Evolutionary conservation across 1,284 basidiomycete genomes (phyloP), one percentile per base, ranked within the genome.

Genomic region (Trichosporon coremiiforme): DNA sequence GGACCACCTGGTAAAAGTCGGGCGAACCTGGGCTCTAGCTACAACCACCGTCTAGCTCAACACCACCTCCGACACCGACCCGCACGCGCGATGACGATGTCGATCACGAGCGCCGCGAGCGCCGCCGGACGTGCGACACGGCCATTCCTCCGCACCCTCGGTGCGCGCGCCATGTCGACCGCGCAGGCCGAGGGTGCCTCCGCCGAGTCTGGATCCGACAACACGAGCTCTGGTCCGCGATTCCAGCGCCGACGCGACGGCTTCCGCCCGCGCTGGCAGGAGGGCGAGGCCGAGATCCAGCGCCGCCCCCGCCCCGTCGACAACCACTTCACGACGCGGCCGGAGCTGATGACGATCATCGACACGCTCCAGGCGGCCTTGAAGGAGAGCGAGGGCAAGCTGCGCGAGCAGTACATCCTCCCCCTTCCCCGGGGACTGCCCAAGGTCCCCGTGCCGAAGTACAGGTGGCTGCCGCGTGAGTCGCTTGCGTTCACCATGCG

Each of bases 241-340:
- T 35, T 35, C 33, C 33, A 35, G 33, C 36, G 36, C 13, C 36
- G 36, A 10, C 36, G 36, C 3, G 36, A 10, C 36, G 36, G 36
- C 36, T 38, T 38, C 36, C 36, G 36, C 36, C 36, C 36, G 36
- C 36, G 36, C 36, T 38, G 36, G 36, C 36, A 38, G 36, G 36
- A 38, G 10, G 13, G 2, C n/a, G 41, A 13, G 31, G 22, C 31
- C 36, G 41, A 45, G 33, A 3, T 8, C 25, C 22, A 47, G 29
- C 70, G 70, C 17, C 80, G 74, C 4, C 75, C 74, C 66, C 83
- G 81, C 70, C 86, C 86, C 1, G 68, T 75, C 2, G 87, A 91
- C 17, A 89, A 89, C 65, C 95, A 94, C 85, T 97, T 92, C 84
- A 94, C 94, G n/a, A 91, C 89, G n/a, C 89, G 90, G 62, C 86